Evolutionary conservation across 306 rosid genomes (phyloP), one percentile per base, ranked within the genome.

Genomic region (Vigna hirtella): DNA sequence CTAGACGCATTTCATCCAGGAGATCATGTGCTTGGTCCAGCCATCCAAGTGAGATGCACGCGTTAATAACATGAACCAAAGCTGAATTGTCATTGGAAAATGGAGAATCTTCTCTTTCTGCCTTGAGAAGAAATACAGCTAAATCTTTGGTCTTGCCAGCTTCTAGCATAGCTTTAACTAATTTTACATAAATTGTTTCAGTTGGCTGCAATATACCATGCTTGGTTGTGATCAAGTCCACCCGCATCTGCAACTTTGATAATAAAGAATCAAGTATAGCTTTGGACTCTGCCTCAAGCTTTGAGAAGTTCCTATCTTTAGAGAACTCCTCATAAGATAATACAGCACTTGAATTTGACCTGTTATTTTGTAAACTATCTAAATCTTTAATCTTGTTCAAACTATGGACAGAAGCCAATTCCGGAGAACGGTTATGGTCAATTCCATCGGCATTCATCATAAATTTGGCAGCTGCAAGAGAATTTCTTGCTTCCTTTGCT

Each of bases 11-110:
- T 89, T 94, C 96, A 64, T 94, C 94, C 34, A 94, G 89, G 78
- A 94, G 97, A 90, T 90, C 96, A 42, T 91, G 93, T n/a, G 96
- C 97, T 80, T 94, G 88, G 78, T 91, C 98, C 82, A 94, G 87
- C 96, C 93, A 86, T 78, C 97, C 98, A 66, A 87, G 89, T 11
- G 85, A 87, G 71, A 91, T 91, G 81, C 98, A 90, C 15, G 97
- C 75, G 85, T 90, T 90, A 42, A 89, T 87, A 72, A 90, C 97
- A 80, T 91, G 94, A 83, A 89, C 93, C 77, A 94, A 84, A 40
- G 86, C 70, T 18, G 93, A 91, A 77, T 89, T 83, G 51, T 94
- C 96, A 48, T 84, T 89, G 70, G 91, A 91, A 76, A 87, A 91
- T 1, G 91, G 94, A 40, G 87, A 89, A 79, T 89, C 90, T 85